A percentile compares a stretch with the other conserved stretches of the same genome.
Evolutionary conservation across 768 basidiomycete genomes (phyloP).

Genomic region (Sporobolomyces pararoseus): DNA sequence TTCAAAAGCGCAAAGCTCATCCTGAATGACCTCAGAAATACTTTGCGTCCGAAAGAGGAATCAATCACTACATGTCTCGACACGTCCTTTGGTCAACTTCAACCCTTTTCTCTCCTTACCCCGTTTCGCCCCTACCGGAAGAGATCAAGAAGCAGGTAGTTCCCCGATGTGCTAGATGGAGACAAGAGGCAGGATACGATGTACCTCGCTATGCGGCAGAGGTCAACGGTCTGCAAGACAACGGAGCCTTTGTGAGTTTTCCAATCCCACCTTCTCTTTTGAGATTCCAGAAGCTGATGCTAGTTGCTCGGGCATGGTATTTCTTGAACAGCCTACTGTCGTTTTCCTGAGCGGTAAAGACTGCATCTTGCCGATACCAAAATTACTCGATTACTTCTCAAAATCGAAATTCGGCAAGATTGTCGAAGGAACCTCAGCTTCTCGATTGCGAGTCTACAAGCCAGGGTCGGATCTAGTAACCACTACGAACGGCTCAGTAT

Average conservation of each 20-base stretch:
- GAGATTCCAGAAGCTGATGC: neutral
- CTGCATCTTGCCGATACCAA: conserved; percentile 34
- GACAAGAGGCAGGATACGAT: conserved; percentile 20
- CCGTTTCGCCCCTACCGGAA: conserved; percentile 17
- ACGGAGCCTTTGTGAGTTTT: conserved; percentile 29
- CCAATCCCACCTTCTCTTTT: neutral
- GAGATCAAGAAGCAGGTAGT: conserved; percentile 21
- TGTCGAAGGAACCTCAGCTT: conserved; percentile 1
- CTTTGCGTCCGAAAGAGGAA: conserved; percentile 37
- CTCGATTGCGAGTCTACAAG: neutral
- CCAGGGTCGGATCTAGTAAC: neutral
- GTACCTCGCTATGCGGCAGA: conserved; percentile 30
- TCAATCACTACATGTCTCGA: conserved; percentile 33
- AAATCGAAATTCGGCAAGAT: conserved; percentile 5
- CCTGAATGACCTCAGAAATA: conserved; percentile 15
- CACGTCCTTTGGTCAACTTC: conserved; percentile 35
- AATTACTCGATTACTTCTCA: conserved; percentile 12
- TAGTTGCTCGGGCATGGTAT: too few relatives aligned
- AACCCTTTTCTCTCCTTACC: conserved; percentile 13
- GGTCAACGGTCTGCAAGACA: conserved; percentile 4
- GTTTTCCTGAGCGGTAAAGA: conserved; percentile 25
- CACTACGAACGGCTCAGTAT: neutral
- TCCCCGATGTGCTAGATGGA: conserved; percentile 3
- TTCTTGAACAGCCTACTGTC: conserved; percentile 25
- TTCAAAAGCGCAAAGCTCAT: too few relatives aligned